Conservation (phyloP, 768 basidiomycete species). For the Amanita phalloides region DNA sequence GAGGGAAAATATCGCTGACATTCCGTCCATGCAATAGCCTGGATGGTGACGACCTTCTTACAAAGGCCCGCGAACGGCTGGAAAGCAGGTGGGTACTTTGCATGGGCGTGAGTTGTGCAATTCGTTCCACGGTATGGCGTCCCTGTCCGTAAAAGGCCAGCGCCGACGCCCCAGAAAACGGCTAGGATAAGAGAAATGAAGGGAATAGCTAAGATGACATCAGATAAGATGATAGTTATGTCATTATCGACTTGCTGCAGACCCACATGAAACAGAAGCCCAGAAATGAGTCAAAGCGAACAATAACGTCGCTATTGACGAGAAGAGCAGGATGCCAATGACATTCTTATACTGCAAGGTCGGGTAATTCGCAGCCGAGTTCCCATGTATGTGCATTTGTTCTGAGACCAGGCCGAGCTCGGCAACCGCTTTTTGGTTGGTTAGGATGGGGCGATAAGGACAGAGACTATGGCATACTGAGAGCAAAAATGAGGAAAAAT, state of each 20-base stretch:
- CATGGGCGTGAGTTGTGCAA: constrained; percentile 10
- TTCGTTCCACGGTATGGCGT: constrained; percentile 17
- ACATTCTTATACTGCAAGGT: constrained; percentile 19
- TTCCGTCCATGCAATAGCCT: constrained; percentile 19
- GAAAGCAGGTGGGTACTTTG: constrained; percentile 15
- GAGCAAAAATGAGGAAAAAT: constrained; percentile 16
- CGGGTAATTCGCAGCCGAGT: constrained; percentile 15
- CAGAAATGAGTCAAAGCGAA: constrained; percentile 16
- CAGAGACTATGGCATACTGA: constrained; percentile 13
- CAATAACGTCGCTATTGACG: constrained; percentile 15
- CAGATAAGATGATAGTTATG: background rate
- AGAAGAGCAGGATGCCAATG: constrained; percentile 19
- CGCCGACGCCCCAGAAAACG: constrained; percentile 23
- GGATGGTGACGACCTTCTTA: constrained; percentile 15
- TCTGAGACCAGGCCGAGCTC: constrained; percentile 20
- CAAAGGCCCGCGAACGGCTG: constrained; percentile 16
- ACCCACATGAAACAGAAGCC: constrained; percentile 16
- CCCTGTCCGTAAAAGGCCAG: constrained; percentile 17
- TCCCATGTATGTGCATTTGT: constrained; percentile 20
- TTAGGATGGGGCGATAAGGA: background rate
- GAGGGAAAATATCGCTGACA: constrained; percentile 12
- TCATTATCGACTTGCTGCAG: background rate
- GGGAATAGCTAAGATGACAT: constrained; percentile 12
- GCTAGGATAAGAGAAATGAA: constrained; percentile 18
- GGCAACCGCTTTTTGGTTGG: constrained; percentile 11